Base-by-base conservation (phyloP, 129 eudicot species). In the Erigeron canadensis region DNA sequence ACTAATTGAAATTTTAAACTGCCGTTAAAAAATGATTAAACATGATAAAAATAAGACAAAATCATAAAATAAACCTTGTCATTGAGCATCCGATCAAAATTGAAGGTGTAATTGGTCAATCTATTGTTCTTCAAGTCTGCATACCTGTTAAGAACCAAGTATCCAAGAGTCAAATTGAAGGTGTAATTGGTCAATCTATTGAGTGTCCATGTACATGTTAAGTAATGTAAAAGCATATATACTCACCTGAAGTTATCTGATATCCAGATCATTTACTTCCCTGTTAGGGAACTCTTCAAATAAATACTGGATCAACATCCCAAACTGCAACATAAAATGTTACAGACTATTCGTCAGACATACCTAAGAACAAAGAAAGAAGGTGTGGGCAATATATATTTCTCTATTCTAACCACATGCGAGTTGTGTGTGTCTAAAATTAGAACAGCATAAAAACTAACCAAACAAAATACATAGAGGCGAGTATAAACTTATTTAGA, bases 51-150 rank as follows among this genome's bases (percentile, higher is more conserved):
- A 72, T 5, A 63, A 4, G 60, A 63, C 5, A 67, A 48, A 15
- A 44, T 62, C 44, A 39, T 8, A 15, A 50, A 65, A 75, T 75
- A 57, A 44, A 90, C 99, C 91, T 90, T 90, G 65, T 95, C 99
- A 80, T 76, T 88, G 55, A 95, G 97, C 99, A 95, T 95, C 88
- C 88, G 96, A 77, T 95, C 99, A 57, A 76, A 95, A 67, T 81
- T 90, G 74, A 95, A 90, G 8, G 97, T 94, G 86, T 94, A 94
- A 70, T 88, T 87, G 65, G 99, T 95, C 78, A 81, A 76, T 74
- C 97, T 84, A 80, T 95, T 95, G 84, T 95, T 94, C 93, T 94
- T 95, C 85, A 95, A 77, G 71, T 95, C 99, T 55, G 99, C 99
- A 62, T 90, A 95, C 84, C 99, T 95, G 89, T 76, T 69, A 38